Percentiles rank a stretch among this genome's conserved stretches.
These are phyloP conservation scores for Amanita thiersii DNA, from an alignment of 768 basidiomycete genomes.

Conservation along the genomic window DNA sequence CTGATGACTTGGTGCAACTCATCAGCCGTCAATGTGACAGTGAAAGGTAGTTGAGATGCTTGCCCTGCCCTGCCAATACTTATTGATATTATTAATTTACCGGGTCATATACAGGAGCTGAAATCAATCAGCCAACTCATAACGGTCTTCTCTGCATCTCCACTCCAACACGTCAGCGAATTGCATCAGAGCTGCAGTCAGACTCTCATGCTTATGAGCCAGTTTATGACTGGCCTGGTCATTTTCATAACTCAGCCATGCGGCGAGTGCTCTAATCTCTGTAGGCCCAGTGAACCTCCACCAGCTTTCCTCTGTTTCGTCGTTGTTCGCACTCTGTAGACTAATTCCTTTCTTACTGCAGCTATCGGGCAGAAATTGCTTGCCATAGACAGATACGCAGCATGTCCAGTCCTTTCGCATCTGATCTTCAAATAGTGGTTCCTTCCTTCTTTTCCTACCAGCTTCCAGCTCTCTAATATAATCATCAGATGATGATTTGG, in stretches of 20 bases:
- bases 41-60: not conserved
- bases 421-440: constrained; percentile 33
- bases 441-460: constrained; percentile 26
- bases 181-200: constrained; percentile 48
- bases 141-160: constrained; percentile 35
- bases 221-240: constrained; percentile 15
- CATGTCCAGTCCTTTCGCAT: constrained; percentile 66
- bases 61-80: constrained; percentile 1
- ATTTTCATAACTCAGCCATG: constrained; percentile 39
- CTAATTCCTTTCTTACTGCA: not conserved
- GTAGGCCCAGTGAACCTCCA: constrained; percentile 65
- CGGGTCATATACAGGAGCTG: too few relatives aligned
- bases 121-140: constrained; percentile 14
- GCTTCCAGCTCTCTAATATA: not conserved
- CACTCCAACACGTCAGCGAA: constrained; percentile 57
- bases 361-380: constrained; percentile 25
- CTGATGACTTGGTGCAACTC: constrained; percentile 39
- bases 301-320: constrained; percentile 43
- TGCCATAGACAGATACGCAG: constrained; percentile 74
- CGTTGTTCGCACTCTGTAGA: constrained; percentile 16
- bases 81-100: too few relatives aligned
- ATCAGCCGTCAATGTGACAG: constrained; percentile 24
- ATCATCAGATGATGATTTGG: constrained; percentile 16
- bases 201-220: constrained; percentile 26
- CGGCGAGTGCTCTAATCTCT: constrained; percentile 56